These are phyloP conservation scores for Russula abietina DNA, from an alignment of 768 basidiomycete species.

Conservation along the genomic window DNA sequence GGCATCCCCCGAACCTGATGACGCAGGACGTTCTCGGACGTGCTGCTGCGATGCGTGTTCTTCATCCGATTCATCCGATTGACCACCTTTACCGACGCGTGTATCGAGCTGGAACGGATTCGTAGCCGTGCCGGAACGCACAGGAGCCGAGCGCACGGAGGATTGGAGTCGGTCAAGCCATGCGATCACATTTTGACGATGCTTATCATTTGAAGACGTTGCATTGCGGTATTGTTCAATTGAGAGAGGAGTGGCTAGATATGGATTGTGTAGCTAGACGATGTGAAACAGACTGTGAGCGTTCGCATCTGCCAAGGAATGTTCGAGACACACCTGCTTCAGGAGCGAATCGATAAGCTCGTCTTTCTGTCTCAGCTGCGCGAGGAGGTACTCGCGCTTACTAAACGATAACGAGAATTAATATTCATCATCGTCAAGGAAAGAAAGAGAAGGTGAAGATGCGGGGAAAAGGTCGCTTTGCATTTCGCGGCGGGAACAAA, in stretches of 20 bases:
- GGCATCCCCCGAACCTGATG: conserved; percentile 18
- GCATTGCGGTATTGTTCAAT: conserved; percentile 76
- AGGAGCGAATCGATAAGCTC: conserved; percentile 77
- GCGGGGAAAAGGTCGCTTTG: not conserved
- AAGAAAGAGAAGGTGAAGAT: conserved; percentile 6
- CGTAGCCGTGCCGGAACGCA: conserved; percentile 36
- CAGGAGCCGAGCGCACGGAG: conserved; percentile 47
- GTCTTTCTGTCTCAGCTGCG: conserved; percentile 84
- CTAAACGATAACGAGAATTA: conserved; percentile 40
- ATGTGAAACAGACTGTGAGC: conserved; percentile 5
- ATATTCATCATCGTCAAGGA: conserved; percentile 26
- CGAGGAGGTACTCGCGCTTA: conserved; percentile 80
- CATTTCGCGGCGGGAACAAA: conserved; percentile 30
- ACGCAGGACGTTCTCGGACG: conserved; percentile 3
- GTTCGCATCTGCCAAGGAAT: not conserved
- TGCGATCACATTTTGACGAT: conserved; percentile 60
- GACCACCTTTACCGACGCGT: conserved; percentile 29
- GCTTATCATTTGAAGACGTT: conserved; percentile 66
- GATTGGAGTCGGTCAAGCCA: conserved; percentile 70
- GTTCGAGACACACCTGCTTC: conserved; percentile 53
- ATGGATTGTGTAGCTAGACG: conserved; percentile 63
- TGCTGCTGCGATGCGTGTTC: conserved; percentile 1
- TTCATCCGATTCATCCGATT: conserved; percentile 30
- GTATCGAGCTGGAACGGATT: conserved; percentile 40
- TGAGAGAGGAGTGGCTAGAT: conserved; percentile 69